Evolutionary conservation across 306 rosid species (phyloP).

Genomic region (Lathyrus oleraceus): DNA sequence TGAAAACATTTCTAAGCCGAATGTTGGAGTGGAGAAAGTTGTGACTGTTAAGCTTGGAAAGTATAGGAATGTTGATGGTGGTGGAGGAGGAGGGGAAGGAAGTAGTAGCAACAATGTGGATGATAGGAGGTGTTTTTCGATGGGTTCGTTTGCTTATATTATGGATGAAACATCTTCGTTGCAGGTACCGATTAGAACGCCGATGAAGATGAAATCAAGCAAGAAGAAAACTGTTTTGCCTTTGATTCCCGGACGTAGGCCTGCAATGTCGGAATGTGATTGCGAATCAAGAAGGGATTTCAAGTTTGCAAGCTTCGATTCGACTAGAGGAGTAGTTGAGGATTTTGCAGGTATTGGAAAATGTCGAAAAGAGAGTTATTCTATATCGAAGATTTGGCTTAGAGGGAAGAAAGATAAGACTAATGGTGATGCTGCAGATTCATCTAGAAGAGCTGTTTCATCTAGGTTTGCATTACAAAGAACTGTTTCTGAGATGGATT

Average conservation of each 20-base stretch:
- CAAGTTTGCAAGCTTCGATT: conserved; percentile 55
- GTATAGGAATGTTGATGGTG: conserved; percentile 64
- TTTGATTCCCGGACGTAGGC: conserved; percentile 61
- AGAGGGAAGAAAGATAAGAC: conserved; percentile 58
- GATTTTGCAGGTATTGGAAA: conserved; percentile 36
- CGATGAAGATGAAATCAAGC: conserved; percentile 51
- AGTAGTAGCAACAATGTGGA: conserved; percentile 53
- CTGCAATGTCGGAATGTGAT: conserved; percentile 86
- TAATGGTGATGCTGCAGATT: conserved; percentile 28
- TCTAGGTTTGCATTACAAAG: conserved; percentile 59
- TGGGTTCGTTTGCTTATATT: conserved; percentile 88
- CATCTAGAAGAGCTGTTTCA: conserved; percentile 73
- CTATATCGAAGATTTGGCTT: conserved; percentile 86
- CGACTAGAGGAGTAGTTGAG: conserved; percentile 16
- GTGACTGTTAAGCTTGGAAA: conserved; percentile 86
- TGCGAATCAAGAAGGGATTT: conserved; percentile 80
- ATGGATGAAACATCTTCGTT: conserved; percentile 75
- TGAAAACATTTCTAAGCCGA: conserved; percentile 35
- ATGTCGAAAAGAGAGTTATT: conserved; percentile 65
- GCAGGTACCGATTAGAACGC: conserved; percentile 72
- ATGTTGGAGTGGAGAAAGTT: conserved; percentile 41
- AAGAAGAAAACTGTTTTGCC: conserved; percentile 60
- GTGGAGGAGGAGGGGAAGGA: conserved; percentile 51
- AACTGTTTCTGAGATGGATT: conserved; percentile 52
- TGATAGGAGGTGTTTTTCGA: conserved; percentile 87